These are phyloP conservation scores for Hawksworthiomyces lignivorus DNA, from an alignment of 2,329 filamentous ascomycete genomes.

Conservation along the genomic window DNA sequence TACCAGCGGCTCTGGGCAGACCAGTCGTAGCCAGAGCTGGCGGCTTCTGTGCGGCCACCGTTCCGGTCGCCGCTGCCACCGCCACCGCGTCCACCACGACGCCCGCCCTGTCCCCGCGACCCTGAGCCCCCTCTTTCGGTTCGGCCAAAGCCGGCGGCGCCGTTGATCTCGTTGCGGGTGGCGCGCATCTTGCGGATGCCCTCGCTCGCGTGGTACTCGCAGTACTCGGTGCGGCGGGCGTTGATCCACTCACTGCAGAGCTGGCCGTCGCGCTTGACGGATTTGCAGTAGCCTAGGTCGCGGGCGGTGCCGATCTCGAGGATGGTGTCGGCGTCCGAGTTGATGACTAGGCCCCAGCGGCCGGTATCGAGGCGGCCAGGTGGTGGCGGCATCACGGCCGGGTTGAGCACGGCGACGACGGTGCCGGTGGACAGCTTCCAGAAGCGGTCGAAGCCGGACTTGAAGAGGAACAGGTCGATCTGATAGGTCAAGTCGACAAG, in stretches of 20 bases:
- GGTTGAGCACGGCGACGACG: constrained; percentile 85
- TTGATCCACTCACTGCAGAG: constrained; percentile 82
- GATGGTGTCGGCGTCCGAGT: constrained; percentile 78
- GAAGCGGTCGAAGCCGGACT: constrained; percentile 81
- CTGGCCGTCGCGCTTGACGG: constrained; percentile 74
- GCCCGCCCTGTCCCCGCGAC: constrained; percentile 25
- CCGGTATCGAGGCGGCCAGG: constrained; percentile 68
- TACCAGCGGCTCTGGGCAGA: constrained; percentile 52
- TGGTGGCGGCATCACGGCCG: constrained; percentile 80
- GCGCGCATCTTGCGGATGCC: constrained; percentile 62
- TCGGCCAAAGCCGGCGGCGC: constrained; percentile 46
- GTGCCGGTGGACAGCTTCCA: constrained; percentile 94
- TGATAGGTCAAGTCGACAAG: constrained; percentile 87
- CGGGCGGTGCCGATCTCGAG: constrained; percentile 80
- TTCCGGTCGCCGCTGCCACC: constrained; percentile 33
- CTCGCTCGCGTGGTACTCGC: constrained; percentile 84
- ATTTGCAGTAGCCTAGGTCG: constrained; percentile 84
- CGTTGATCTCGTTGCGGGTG: constrained; percentile 71
- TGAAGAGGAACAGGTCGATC: constrained; percentile 86
- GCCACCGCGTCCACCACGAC: constrained; percentile 45
- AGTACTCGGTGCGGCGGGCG: constrained; percentile 77
- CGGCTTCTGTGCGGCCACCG: constrained; percentile 37
- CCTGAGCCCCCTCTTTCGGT: constrained; percentile 16
- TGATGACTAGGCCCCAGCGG: constrained; percentile 76
- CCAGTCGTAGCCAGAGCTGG: constrained; percentile 40